Evolutionary conservation across 1,139 yeast species (phyloP).

Genomic region (Candida pseudocylindracea): DNA sequence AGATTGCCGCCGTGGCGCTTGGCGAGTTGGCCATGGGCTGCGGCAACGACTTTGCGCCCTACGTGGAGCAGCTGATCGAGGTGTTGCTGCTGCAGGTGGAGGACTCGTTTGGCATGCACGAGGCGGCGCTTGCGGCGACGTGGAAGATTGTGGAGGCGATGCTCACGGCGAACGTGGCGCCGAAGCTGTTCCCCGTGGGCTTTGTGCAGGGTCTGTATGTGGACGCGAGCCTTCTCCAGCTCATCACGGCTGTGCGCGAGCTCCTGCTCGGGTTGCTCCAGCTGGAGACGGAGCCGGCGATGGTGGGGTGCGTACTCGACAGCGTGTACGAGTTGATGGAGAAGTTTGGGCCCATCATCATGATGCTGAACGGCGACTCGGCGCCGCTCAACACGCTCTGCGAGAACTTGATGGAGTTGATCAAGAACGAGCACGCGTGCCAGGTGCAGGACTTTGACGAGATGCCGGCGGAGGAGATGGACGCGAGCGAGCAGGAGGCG

Average conservation of each 20-base stretch:
- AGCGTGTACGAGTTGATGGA: constrained; percentile 48
- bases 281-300: constrained; percentile 64
- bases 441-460: constrained; percentile 33
- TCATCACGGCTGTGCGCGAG: constrained; percentile 45
- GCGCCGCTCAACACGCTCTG: constrained; percentile 43
- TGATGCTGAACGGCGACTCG: constrained; percentile 37
- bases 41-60: constrained; percentile 57
- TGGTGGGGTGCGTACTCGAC: constrained; percentile 66
- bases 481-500: constrained; percentile 75
- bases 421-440: constrained; percentile 66
- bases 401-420: constrained; percentile 42
- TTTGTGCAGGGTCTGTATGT: constrained; percentile 24
- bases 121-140: constrained; percentile 59
- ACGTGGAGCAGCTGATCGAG: constrained; percentile 48
- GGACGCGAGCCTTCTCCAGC: constrained; percentile 29
- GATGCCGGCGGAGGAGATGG: constrained; percentile 30
- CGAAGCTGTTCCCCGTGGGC: constrained; percentile 44
- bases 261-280: constrained; percentile 39
- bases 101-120: constrained; percentile 82
- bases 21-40: constrained; percentile 80
- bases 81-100: constrained; percentile 53
- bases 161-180: constrained; percentile 37
- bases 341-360: constrained; percentile 54
- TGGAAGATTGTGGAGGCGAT: constrained; percentile 70
- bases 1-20: constrained; percentile 85